Conservation (phyloP, 306 rosid species). For the Acacia crassicarpa region DNA sequence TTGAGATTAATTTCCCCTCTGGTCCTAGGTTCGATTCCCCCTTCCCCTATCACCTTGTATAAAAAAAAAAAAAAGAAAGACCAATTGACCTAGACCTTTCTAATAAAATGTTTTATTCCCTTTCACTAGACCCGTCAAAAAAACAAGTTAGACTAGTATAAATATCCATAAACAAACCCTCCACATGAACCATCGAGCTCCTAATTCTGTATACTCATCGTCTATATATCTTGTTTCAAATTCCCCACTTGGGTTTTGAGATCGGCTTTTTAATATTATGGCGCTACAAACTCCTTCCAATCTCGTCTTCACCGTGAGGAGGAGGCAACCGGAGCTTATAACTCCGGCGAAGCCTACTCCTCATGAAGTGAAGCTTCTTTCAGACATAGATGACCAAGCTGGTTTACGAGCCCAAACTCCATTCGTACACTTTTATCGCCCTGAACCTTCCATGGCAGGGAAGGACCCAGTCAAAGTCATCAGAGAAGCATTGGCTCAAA, state of each 20-base stretch:
- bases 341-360: background rate
- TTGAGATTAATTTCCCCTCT: too few species aligned
- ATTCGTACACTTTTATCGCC: background rate
- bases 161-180: background rate
- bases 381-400: background rate
- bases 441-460: background rate
- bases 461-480: background rate
- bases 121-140: background rate
- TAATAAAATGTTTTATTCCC: background rate
- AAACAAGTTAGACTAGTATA: background rate
- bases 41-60: too few species aligned
- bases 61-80: too few species aligned
- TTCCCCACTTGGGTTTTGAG: background rate
- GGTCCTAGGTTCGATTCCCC: too few species aligned
- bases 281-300: background rate
- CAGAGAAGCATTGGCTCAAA: background rate
- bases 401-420: background rate
- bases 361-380: background rate
- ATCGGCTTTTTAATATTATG: background rate
- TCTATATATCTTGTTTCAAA: background rate
- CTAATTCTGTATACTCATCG: background rate
- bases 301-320: background rate
- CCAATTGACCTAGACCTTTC: background rate
- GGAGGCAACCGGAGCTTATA: background rate
- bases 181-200: background rate